A percentile compares a stretch with the other conserved stretches of the same genome.
These are phyloP conservation scores for Rhodomyrtus psidioides DNA, from an alignment of 441 rosid species.

Conservation along the genomic window DNA sequence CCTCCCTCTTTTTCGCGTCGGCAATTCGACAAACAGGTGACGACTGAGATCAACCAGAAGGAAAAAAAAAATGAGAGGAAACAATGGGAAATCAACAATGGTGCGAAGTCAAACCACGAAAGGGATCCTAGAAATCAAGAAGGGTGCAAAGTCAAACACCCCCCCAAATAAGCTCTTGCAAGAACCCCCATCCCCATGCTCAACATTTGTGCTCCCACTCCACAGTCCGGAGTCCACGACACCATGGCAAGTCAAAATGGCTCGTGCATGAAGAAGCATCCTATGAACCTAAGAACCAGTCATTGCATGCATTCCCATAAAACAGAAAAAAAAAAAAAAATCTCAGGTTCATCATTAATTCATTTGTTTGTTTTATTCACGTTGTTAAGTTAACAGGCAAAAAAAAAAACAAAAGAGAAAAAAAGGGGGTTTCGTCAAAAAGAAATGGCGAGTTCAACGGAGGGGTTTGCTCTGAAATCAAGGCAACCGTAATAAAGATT, in stretches of 20 bases:
- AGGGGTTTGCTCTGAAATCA: slow-evolving; percentile 6
- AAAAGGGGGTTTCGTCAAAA: neutral
- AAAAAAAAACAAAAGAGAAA: neutral
- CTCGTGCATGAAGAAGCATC: neutral
- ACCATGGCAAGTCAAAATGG: neutral
- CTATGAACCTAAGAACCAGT: neutral
- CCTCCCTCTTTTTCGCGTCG: too few relatives aligned
- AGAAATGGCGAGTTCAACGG: neutral
- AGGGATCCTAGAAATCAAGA: neutral
- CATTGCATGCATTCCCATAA: neutral
- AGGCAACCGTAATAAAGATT: neutral
- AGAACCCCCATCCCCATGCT: neutral
- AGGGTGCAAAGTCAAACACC: neutral
- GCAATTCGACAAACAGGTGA: neutral
- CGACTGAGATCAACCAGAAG: neutral
- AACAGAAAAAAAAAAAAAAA: neutral
- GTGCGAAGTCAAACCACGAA: neutral
- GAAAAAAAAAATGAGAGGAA: neutral
- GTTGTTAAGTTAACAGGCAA: neutral
- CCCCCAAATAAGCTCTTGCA: neutral
- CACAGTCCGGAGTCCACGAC: neutral
- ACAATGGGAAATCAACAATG: neutral
- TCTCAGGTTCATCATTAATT: neutral
- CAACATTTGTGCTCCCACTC: slow-evolving; percentile 3
- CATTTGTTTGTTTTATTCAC: neutral